Evolutionary conservation across 805 yeast species (phyloP).

Genomic region (Starmerella vitae): DNA sequence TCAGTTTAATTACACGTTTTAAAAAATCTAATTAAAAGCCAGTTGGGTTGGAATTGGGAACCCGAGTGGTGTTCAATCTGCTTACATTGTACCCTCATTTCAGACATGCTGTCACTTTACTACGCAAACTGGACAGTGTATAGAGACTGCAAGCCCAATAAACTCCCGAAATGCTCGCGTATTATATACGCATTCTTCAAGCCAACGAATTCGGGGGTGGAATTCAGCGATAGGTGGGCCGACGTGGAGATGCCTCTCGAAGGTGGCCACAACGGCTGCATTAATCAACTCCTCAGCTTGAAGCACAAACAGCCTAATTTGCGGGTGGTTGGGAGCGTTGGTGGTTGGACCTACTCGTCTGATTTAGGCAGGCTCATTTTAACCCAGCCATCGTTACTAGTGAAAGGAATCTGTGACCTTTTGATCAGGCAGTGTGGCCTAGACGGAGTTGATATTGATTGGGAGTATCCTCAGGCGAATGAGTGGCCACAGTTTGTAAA

Average conservation of each 20-base stretch:
- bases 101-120: too few relatives aligned
- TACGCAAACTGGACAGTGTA: too few relatives aligned
- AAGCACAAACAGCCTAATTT: conserved; percentile 29
- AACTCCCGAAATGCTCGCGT: too few relatives aligned
- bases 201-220: conserved; percentile 43
- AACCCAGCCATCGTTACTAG: conserved; percentile 30
- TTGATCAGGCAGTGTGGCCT: conserved; percentile 47
- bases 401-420: conserved; percentile 37
- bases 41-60: too few relatives aligned
- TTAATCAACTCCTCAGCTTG: conserved; percentile 38
- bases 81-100: too few relatives aligned
- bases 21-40: too few relatives aligned
- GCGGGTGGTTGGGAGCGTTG: conserved; percentile 59
- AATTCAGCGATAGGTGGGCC: conserved; percentile 54
- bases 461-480: conserved; percentile 66
- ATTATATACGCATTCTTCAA: conserved; percentile 66
- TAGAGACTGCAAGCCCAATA: too few relatives aligned
- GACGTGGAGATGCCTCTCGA: conserved; percentile 34
- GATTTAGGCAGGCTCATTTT: conserved; percentile 38
- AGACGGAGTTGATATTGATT: conserved; percentile 88
- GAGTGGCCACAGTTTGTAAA: conserved; percentile 37
- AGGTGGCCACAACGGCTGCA: conserved; percentile 33
- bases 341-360: conserved; percentile 56
- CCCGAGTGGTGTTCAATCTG: too few relatives aligned
- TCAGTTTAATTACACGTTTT: too few relatives aligned